A percentile compares a stretch with the other conserved stretches of the same genome.
Evolutionary conservation across 2,329 filamentous ascomycete species (phyloP).

Genomic region (Ascosphaera pollenicola): DNA sequence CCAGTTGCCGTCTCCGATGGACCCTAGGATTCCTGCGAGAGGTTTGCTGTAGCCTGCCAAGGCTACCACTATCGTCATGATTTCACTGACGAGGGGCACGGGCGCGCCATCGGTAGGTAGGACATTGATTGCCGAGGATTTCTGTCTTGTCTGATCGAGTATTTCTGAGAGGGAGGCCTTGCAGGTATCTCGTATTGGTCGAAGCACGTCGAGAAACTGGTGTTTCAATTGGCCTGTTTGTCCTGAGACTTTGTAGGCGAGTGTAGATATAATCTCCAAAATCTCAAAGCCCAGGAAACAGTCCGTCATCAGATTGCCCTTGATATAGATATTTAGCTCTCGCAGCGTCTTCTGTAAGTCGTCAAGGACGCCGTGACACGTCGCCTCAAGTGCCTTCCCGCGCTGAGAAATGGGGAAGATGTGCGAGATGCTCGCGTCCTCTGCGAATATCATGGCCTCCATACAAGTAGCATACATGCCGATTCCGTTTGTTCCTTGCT

Average conservation of each 20-base stretch:
- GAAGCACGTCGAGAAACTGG: constrained; percentile 62
- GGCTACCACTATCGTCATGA: constrained; percentile 65
- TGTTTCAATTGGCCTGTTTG: constrained; percentile 71
- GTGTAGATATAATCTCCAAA: constrained; percentile 63
- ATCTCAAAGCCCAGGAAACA: constrained; percentile 93
- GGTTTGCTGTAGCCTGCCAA: constrained; percentile 75
- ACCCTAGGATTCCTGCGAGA: constrained; percentile 74
- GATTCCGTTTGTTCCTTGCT: constrained; percentile 74
- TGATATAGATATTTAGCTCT: constrained; percentile 79
- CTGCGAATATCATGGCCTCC: constrained; percentile 66
- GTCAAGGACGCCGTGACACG: constrained; percentile 53
- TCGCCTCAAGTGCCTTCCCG: constrained; percentile 54
- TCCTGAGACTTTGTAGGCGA: constrained; percentile 59
- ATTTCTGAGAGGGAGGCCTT: constrained; percentile 68
- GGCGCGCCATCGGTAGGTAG: constrained; percentile 61
- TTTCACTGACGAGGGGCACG: constrained; percentile 57
- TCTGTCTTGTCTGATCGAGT: constrained; percentile 60
- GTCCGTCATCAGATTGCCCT: constrained; percentile 65
- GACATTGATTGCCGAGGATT: constrained; percentile 39
- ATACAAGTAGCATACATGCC: constrained; percentile 71
- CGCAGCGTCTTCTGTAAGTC: constrained; percentile 71
- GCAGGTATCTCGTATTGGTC: constrained; percentile 77
- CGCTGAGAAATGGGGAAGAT: constrained; percentile 76
- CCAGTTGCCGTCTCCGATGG: constrained; percentile 86
- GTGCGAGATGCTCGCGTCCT: constrained; percentile 75